These are phyloP conservation scores for Penicillium janthinellum DNA, from an alignment of 2,329 filamentous ascomycete species.

Conservation along the genomic window DNA sequence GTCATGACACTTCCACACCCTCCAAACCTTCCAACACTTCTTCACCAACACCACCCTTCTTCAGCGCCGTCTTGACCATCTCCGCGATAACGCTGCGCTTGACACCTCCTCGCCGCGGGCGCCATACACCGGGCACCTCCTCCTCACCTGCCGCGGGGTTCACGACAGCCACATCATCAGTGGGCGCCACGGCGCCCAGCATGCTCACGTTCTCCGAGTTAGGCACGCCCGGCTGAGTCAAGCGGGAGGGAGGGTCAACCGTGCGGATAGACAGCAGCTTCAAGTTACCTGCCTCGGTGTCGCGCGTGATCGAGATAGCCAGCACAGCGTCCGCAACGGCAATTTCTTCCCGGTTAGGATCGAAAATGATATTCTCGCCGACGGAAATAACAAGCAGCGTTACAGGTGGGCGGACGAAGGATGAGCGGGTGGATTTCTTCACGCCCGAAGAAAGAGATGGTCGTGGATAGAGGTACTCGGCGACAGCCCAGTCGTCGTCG, in stretches of 20 bases:
- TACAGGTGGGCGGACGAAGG: slow-evolving; percentile 69
- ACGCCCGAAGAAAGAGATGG: slow-evolving; percentile 19
- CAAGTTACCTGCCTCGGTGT: slow-evolving; percentile 47
- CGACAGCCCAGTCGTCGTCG: slow-evolving; percentile 94
- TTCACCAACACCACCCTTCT: slow-evolving; percentile 77
- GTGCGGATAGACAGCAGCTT: slow-evolving; percentile 70
- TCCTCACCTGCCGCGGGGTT: slow-evolving; percentile 58
- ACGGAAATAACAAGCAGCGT: slow-evolving; percentile 88
- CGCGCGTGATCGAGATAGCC: slow-evolving; percentile 72
- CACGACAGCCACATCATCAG: slow-evolving; percentile 46
- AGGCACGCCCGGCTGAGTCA: slow-evolving; percentile 71
- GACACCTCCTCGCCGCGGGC: slow-evolving; percentile 78
- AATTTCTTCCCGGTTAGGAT: slow-evolving; percentile 87
- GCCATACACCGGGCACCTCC: slow-evolving; percentile 74
- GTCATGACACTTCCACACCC: slow-evolving; percentile 62
- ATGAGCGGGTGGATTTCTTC: slow-evolving; percentile 24
- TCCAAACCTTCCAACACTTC: slow-evolving; percentile 84
- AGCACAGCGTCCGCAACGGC: slow-evolving; percentile 88
- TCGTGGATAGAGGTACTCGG: slow-evolving; percentile 73
- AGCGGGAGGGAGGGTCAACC: slow-evolving; percentile 71
- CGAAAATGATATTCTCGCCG: slow-evolving; percentile 87
- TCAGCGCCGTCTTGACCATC: slow-evolving; percentile 76
- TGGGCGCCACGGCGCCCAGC: slow-evolving; percentile 40
- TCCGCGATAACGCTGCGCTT: slow-evolving; percentile 71
- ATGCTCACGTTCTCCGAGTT: slow-evolving; percentile 64